Base-by-base conservation (phyloP, 2,329 filamentous ascomycete genomes). In the Chaetomiaceae sp. region DNA sequence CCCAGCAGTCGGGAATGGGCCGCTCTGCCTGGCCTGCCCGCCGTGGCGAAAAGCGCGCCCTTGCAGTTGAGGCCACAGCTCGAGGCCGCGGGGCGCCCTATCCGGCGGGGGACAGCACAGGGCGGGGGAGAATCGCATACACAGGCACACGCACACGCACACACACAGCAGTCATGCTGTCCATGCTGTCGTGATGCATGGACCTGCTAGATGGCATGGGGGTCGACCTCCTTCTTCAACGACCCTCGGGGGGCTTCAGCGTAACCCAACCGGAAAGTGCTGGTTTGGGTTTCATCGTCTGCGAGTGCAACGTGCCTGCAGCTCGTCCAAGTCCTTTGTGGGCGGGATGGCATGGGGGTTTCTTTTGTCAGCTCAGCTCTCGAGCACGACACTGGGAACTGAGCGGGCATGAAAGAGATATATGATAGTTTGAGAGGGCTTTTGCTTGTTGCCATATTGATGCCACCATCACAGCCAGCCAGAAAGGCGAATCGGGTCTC, bases 401-500 rank as follows among this genome's bases (percentile, higher is more conserved):
- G 8, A 22, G 20, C 12, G 31, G n/a, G 23, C 15, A 43, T 27
- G 25, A 19, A 50, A 11, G 8, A 12, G 12, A 33, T 19, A 17
- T n/a, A n/a, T n/a, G n/a, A n/a, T n/a, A n/a, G 38, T 25, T 33
- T 12, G 42, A 40, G 27, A 6, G 11, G 34, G 22, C 6, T 6
- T 31, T 42, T 29, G 43, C 11, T 36, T 33, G 12, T 29, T 22
- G n/a, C n/a, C 25, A 31, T 31, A 12, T 12, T 31, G 27, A 31
- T 31, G 27, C 27, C 9, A 23, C n/a, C 20, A 22, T 22, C 42
- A 33, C 33, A 19, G 33, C 23, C 15, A 25, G 9, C 22, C n/a
- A 29, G 11, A 42, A 40, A 49, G 34, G 40, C 61, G 53, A 61
- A 63, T 63, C 55, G 48, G 40, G 49, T 40, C 38, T 39, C 49